phyloP scores from a whole-genome alignment of 192 early-diverging fungal genomes.

The Coemansia sp. region DNA sequence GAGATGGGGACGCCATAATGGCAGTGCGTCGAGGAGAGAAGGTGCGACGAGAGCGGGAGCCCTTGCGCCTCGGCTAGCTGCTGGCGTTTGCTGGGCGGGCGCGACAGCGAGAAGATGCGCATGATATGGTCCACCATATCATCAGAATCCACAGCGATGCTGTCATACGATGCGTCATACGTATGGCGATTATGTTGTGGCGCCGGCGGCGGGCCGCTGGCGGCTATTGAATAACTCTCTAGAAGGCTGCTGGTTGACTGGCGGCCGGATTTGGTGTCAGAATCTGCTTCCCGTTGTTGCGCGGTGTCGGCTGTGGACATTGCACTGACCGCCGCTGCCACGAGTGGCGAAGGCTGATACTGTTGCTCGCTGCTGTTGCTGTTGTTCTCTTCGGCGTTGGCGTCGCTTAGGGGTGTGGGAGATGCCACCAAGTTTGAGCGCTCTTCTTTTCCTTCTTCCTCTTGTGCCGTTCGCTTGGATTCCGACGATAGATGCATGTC shows the following conservation, averaged over 20 bases:
- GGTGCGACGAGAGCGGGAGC: constrained; percentile 42
- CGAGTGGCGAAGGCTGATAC: constrained; percentile 7
- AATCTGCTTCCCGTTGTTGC: background rate
- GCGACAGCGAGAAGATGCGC: constrained; percentile 40
- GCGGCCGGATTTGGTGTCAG: background rate
- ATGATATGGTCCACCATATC: constrained; percentile 33
- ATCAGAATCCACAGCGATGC: background rate
- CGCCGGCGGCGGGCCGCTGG: background rate
- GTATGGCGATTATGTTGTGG: background rate
- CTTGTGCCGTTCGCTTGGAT: background rate
- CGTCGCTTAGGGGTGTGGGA: background rate
- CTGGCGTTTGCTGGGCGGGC: constrained; percentile 28
- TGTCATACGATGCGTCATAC: background rate
- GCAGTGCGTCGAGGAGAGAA: constrained; percentile 9
- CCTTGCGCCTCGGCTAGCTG: constrained; percentile 53
- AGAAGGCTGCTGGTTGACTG: background rate
- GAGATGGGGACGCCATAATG: background rate
- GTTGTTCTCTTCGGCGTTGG: background rate
- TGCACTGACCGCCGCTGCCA: constrained; percentile 20
- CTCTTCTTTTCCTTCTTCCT: background rate
- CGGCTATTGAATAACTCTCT: background rate
- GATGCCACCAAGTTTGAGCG: background rate
- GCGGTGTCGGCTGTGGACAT: constrained; percentile 8
- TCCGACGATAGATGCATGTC: background rate
- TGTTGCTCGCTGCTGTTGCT: background rate